These are phyloP conservation scores for Solanum hybrid DNA, from an alignment of 305 asterid species.

Conservation along the genomic window DNA sequence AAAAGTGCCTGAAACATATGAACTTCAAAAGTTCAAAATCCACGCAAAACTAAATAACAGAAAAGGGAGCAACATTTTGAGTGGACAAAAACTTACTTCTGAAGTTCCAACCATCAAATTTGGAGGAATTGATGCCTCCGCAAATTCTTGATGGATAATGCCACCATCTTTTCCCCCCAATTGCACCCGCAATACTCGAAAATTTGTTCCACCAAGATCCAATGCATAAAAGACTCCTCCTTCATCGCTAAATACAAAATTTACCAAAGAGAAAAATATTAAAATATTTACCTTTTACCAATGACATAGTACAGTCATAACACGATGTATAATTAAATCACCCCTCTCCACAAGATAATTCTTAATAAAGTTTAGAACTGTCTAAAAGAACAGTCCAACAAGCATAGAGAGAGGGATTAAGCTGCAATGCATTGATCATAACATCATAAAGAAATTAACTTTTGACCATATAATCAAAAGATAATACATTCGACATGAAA, in stretches of 20 bases:
- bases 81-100: slow-evolving; percentile 35
- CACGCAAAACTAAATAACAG: not conserved
- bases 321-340: not conserved
- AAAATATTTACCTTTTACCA: not conserved
- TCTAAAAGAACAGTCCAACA: not conserved
- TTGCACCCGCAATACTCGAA: slow-evolving; percentile 77
- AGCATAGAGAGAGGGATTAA: not conserved
- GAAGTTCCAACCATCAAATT: slow-evolving; percentile 68
- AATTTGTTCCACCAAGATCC: slow-evolving; percentile 92
- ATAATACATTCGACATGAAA: not conserved
- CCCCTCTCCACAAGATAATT: not conserved
- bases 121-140: slow-evolving; percentile 75
- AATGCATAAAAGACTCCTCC: slow-evolving; percentile 78
- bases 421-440: not conserved
- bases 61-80: not conserved
- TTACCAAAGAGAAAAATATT: not conserved
- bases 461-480: not conserved
- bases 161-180: slow-evolving; percentile 62
- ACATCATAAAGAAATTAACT: not conserved
- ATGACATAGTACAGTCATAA: not conserved
- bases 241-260: slow-evolving; percentile 40
- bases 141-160: slow-evolving; percentile 59
- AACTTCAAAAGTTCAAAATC: not conserved
- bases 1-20: slow-evolving; percentile 59
- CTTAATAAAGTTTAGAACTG: not conserved